These are phyloP conservation scores for Botrytis elliptica DNA, from an alignment of 2,329 filamentous ascomycete species.

Conservation along the genomic window DNA sequence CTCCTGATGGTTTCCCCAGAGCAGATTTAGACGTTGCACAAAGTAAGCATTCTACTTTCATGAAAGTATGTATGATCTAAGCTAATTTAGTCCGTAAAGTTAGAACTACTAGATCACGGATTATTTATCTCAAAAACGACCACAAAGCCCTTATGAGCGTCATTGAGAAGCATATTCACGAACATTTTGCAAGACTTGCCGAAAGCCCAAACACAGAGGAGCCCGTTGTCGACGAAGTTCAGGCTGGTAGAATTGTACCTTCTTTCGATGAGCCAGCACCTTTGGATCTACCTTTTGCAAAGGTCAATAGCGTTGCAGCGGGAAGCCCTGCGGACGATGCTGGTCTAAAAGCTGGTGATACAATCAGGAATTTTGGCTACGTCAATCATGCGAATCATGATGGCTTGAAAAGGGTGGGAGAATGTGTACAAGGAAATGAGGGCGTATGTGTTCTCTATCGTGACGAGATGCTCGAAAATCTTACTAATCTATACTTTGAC, in stretches of 20 bases:
- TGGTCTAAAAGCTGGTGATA: slow-evolving; percentile 76
- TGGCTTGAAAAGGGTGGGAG: slow-evolving; percentile 78
- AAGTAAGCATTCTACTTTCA: slow-evolving; percentile 56
- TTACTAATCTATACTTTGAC: slow-evolving; percentile 8
- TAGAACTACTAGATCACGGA: slow-evolving; percentile 85
- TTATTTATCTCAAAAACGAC: slow-evolving; percentile 88
- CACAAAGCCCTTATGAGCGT: slow-evolving; percentile 83
- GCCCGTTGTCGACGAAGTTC: slow-evolving; percentile 30
- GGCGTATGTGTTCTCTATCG: slow-evolving; percentile 59
- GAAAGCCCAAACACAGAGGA: slow-evolving; percentile 41
- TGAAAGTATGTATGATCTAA: background rate
- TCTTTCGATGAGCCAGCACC: slow-evolving; percentile 38
- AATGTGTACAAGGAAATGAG: slow-evolving; percentile 86
- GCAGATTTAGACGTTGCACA: slow-evolving; percentile 94
- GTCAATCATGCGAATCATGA: slow-evolving; percentile 86
- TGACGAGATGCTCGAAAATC: background rate
- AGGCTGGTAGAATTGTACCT: slow-evolving; percentile 38
- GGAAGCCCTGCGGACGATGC: slow-evolving; percentile 80
- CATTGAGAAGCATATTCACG: slow-evolving; percentile 84
- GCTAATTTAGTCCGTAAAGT: slow-evolving; percentile 52
- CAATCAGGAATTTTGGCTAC: slow-evolving; percentile 80
- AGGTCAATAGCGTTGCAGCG: slow-evolving; percentile 77
- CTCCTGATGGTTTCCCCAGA: slow-evolving; percentile 86
- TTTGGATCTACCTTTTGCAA: slow-evolving; percentile 72
- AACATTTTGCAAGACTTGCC: slow-evolving; percentile 74